Evolutionary conservation across 2,329 filamentous ascomycete genomes (phyloP), one percentile per base, ranked within the genome.

Genomic region (Lecanicillium sp.): DNA sequence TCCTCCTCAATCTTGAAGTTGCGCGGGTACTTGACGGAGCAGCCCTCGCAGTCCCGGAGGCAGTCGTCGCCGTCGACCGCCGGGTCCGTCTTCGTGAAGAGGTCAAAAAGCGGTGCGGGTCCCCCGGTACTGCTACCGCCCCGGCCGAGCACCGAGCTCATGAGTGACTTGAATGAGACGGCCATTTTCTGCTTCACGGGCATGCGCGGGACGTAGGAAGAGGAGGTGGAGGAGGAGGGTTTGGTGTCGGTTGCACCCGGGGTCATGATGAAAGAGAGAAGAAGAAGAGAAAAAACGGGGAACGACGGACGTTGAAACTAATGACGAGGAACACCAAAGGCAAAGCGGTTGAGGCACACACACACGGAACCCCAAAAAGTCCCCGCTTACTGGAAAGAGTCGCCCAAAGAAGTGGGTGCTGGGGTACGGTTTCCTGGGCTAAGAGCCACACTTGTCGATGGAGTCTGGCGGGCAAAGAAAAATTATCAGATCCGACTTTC

Each of bases 11-110:
- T 78, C 54, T 81, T 79, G 64, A 82, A 83, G 27, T 62, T 62
- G 44, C 68, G 69, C 28, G 90, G 90, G 57, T 89, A 94, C 44
- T 79, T 74, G 48, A 90, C 71, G 12, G 79, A 77, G 69, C 92
- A 97, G 47, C 70, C 79, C 17, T 79, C 77, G 67, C 90, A 98
- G 63, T 97, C 90, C 58, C 79, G 87, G 40, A 85, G 68, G 59
- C 92, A 97, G 48, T 89, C 89, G 29, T 94, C 86, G 46, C 89
- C 90, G 61, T 96, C 90, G 30, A 85, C 64, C 4, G 73, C 70
- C n/a, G 84, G 77, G 53, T 84, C 73, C 28, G 87, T 87, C 49
- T 75, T 77, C 37, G 79, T 68, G 60, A 97, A 97, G 9, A 97
- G 70, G 30, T 63, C 56, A 33, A 57, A 50, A 25, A 61, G 47